Base-by-base conservation (phyloP, 2,329 filamentous ascomycete species). In the Aschersonia sp. region DNA sequence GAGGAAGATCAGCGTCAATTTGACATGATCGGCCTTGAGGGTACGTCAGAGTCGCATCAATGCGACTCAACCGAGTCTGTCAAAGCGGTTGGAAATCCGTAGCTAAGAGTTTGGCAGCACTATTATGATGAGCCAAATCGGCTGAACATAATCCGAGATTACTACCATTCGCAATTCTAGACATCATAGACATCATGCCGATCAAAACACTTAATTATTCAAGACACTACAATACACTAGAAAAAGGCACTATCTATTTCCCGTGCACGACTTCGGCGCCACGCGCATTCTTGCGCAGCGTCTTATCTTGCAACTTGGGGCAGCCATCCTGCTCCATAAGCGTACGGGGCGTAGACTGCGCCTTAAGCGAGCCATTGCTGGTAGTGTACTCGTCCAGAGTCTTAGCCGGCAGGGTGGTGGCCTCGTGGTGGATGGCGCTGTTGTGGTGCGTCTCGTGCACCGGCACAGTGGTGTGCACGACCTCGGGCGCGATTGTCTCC, bases 391-490 rank as follows among this genome's bases (percentile, higher is more conserved):
- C 81, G 0, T 71, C 66, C 59, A 87, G 70, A 38, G 69, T 78
- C 59, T 85, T 78, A 9, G 75, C 62, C 1, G 83, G 82, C 0
- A 87, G 70, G 3, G 75, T 70, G 1, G 80, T 79, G 2, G 79
- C 73, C 43, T 72, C 70, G 58, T 88, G 84, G 59, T 84, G 78
- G 50, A 83, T 73, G 1, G 82, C 70, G 10, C 75, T 70, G 46
- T 82, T 78, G 56, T 85, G 79, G 58, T 87, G 83, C 2, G 76
- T 74, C 65, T 88, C 84, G 53, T 87, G 83, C 42, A 88, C 73
- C 0, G 83, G 84, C 0, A 84, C 70, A 1, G 80, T 85, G 30
- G 79, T 86, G 67, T 88, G 84, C 1, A 85, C 70, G 3, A 87
- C 74, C 12, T 77, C 71, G 2, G 80, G 81, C 53, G 84, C 75